phyloP scores from a whole-genome alignment of 2,329 filamentous ascomycete genomes.

The Scleromitrula shiraiana region DNA sequence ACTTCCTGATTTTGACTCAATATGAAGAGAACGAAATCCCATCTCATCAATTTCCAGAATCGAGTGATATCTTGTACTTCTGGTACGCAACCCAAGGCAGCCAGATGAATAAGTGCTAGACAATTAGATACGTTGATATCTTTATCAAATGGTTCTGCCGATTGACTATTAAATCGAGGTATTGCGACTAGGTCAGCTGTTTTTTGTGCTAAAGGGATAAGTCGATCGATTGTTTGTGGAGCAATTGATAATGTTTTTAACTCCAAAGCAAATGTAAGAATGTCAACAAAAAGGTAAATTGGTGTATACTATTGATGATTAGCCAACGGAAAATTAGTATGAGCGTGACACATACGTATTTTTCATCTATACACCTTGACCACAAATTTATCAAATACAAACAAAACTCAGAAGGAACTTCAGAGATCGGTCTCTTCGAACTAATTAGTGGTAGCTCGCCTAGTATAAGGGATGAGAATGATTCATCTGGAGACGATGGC shows the following conservation, averaged over 20 bases:
- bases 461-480: slow-evolving; percentile 59
- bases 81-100: slow-evolving; percentile 50
- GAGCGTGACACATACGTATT: slow-evolving; percentile 29
- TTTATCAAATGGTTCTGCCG: slow-evolving; percentile 39
- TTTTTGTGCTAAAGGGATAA: slow-evolving; percentile 47
- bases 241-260: slow-evolving; percentile 52
- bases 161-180: slow-evolving; percentile 35
- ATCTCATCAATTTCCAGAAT: slow-evolving; percentile 63
- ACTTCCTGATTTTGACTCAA: slow-evolving; percentile 59
- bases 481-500: slow-evolving; percentile 53
- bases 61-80: slow-evolving; percentile 28
- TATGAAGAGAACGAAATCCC: slow-evolving; percentile 59
- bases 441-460: slow-evolving; percentile 56
- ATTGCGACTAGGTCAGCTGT: slow-evolving; percentile 48
- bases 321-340: neutral
- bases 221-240: slow-evolving; percentile 48
- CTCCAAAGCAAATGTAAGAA: slow-evolving; percentile 56
- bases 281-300: slow-evolving; percentile 55
- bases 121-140: slow-evolving; percentile 56
- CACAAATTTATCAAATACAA: slow-evolving; percentile 58
- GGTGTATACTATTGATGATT: slow-evolving; percentile 44
- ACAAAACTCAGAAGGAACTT: slow-evolving; percentile 53
- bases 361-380: slow-evolving; percentile 58
- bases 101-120: slow-evolving; percentile 56
- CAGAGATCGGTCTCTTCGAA: slow-evolving; percentile 40